phyloP scores from a whole-genome alignment of 169 alveolate genomes.

The Eimeria praecox region DNA sequence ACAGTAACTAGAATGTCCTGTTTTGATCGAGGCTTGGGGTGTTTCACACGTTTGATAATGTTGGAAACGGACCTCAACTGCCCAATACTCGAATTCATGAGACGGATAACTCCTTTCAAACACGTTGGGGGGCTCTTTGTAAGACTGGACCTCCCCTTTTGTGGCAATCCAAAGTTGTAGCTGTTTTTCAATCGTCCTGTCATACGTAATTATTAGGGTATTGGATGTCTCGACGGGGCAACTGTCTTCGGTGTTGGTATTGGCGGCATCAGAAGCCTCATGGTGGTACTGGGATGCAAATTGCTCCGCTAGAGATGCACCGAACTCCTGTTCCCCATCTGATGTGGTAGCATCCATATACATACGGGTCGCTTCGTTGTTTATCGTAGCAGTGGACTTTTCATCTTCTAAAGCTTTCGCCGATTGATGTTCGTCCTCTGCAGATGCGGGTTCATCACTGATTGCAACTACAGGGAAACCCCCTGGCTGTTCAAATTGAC shows the following conservation, averaged over 20 bases:
- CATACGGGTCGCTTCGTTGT: neutral
- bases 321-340: neutral
- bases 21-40: neutral
- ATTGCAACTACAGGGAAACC: neutral
- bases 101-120: constrained; percentile 13
- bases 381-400: neutral
- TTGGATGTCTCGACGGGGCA: neutral
- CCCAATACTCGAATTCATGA: constrained; percentile 49
- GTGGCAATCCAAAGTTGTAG: neutral
- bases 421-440: neutral
- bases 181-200: neutral
- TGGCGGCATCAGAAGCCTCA: neutral
- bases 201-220: neutral
- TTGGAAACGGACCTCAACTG: constrained; percentile 26
- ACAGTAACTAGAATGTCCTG: constrained; percentile 44
- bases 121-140: neutral
- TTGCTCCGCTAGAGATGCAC: neutral
- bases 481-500: neutral
- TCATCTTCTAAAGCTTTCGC: neutral
- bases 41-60: neutral
- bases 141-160: neutral
- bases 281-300: neutral
- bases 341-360: neutral
- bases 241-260: neutral
- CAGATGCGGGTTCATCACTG: neutral